Evolutionary conservation across 495 filamentous ascomycete species (phyloP).

Genomic region (Podospora bellae-mahoneyi): DNA sequence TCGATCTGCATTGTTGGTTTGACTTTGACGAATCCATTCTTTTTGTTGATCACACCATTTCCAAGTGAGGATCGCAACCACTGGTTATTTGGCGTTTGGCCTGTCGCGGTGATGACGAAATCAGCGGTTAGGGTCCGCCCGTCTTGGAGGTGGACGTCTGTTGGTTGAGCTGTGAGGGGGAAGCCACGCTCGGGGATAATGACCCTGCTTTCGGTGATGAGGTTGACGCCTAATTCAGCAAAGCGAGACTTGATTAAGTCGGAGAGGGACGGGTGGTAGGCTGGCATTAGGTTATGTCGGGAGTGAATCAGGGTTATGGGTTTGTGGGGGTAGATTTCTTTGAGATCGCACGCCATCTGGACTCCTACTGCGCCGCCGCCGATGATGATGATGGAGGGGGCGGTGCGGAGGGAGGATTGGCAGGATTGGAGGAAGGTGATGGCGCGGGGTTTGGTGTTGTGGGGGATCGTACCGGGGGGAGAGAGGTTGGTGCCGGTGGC

Average conservation of each 20-base stretch:
- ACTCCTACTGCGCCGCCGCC: constrained; percentile 62
- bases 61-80: constrained; percentile 38
- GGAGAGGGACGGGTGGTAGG: constrained; percentile 49
- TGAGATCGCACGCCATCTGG: constrained; percentile 58
- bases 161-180: constrained; percentile 19
- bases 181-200: constrained; percentile 28
- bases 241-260: constrained; percentile 42
- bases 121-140: constrained; percentile 17
- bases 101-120: constrained; percentile 32
- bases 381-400: constrained; percentile 49
- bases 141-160: constrained; percentile 16
- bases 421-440: constrained; percentile 40
- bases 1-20: constrained; percentile 53
- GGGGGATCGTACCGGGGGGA: constrained; percentile 45
- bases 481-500: constrained; percentile 49
- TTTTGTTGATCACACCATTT: constrained; percentile 30
- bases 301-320: constrained; percentile 57
- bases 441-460: constrained; percentile 41
- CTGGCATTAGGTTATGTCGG: constrained; percentile 47
- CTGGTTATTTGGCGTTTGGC: constrained; percentile 52
- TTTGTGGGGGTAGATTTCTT: constrained; percentile 54
- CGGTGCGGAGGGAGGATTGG: constrained; percentile 30
- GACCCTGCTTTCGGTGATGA: constrained; percentile 18
- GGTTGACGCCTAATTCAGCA: constrained; percentile 38
- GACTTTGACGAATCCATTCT: constrained; percentile 51